Evolutionary conservation across 352 stramenopile species (phyloP), one percentile per base, ranked within the genome.

Genomic region (Lagenidium sp.): DNA sequence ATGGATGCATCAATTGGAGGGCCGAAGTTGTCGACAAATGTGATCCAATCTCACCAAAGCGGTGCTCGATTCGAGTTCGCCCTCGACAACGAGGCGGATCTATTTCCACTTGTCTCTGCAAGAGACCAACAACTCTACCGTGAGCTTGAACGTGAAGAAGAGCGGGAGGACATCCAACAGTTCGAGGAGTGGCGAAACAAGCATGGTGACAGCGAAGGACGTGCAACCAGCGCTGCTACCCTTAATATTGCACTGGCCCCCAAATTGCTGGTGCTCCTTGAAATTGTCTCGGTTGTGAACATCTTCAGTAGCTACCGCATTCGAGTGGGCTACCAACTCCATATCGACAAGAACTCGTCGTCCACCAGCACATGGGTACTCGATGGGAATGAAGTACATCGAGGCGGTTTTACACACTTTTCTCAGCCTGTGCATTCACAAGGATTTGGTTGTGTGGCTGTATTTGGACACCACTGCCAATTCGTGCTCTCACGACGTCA

Each of bases 61-160:
- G 73, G 70, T 0, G 64, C 49, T 19, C 45, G 65, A 6, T 84
- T 70, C 41, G 72, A 88, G 30, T 84, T 75, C 41, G 62, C 69
- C 10, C 26, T 85, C 1, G 65, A 85, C 31, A 88, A 85, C 12
- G 53, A 48, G 18, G 77, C 69, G 31, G 68, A 85, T 19, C 31
- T 85, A 12, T 26, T 68, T n/a, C 66, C 68, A 0, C 32, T 67
- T 28, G 59, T 60, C 10, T 74, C 57, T 0, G 19, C 30, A 16
- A 47, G 68, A 6, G 70, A 85, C 16, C 46, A 66, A 42, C 50
- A 46, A 13, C 28, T 81, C 16, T 38, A 69, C 24, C 50, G 55
- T 13, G 63, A 85, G 20, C 51, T 88, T 4, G 50, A 60, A 23
- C 42, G 75, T 0, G 46, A 65, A 34, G 72, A 84, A 24, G 51